Evolutionary conservation across 2,329 filamentous ascomycete genomes (phyloP), one percentile per base, ranked within the genome.

Genomic region (Erysiphe neolycopersici): DNA sequence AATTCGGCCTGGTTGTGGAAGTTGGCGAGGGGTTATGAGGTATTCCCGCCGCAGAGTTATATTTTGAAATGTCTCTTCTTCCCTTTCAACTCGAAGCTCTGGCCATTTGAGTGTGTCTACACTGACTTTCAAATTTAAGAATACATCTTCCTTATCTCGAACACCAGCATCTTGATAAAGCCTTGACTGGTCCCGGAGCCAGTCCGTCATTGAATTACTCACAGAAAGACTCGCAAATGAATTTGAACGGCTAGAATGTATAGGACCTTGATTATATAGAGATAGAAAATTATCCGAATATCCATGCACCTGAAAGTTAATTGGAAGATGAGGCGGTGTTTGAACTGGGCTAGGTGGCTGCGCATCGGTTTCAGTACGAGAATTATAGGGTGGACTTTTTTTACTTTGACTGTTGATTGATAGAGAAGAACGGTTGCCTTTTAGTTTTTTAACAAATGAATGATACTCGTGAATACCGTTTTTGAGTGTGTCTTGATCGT

Each of bases 391-490:
- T 44, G 79, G 69, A 46, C 73, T 73, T 46, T 75, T 70, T 52
- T 77, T 73, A 38, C 70, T 66, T 42, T 76, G 64, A n/a, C 76
- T 78, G 51, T 73, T 75, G 49, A 81, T 63, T 1, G 85, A 92
- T 46, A 77, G 75, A 30, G 76, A 84, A 0, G 79, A 61, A 49
- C 79, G 79, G 62, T 94, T 87, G 41, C 69, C 73, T n/a, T 92
- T 94, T 1, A 76, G 58, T 54, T 83, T 84, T 60, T 93, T 94
- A 35, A 73, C 59, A 2, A 78, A 71, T 38, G 74, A 73, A 9
- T 59, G 57, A 38, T 62, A 58, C 33, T 66, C 61, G 22, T 26
- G 4, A 11, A 65, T 65, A 16, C 54, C 49, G 44, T 66, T 61
- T 53, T 67, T 72, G 40, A 60, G 52, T 40, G 53, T 35, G 38